These are phyloP conservation scores for Bipolaris victoriae DNA, from an alignment of 2,329 filamentous ascomycete genomes.

Conservation along the genomic window DNA sequence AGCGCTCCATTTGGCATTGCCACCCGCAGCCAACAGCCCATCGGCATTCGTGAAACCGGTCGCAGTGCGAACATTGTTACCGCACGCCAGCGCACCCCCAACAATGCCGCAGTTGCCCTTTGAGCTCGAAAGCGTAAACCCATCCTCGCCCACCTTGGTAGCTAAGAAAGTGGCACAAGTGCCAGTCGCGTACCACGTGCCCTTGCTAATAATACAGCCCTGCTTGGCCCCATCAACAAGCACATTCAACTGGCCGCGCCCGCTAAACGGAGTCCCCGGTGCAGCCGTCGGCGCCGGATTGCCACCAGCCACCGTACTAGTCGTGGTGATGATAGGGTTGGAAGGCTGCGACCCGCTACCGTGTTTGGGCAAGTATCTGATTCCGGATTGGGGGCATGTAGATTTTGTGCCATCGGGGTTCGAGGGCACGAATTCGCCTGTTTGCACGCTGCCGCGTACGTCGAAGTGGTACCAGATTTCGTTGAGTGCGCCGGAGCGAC, in stretches of 20 bases:
- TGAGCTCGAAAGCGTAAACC: conserved; percentile 42
- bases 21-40: conserved; percentile 48
- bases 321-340: conserved; percentile 39
- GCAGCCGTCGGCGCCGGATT: conserved; percentile 40
- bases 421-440: conserved; percentile 65
- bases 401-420: conserved; percentile 64
- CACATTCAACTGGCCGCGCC: conserved; percentile 66
- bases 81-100: conserved; percentile 62
- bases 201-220: conserved; percentile 71
- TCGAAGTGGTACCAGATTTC: conserved; percentile 70
- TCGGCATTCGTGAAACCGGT: conserved; percentile 51
- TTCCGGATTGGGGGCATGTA: conserved; percentile 66
- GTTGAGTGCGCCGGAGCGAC: conserved; percentile 56
- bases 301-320: conserved; percentile 30
- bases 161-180: conserved; percentile 72
- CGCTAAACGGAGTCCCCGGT: conserved; percentile 58
- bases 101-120: conserved; percentile 61
- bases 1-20: conserved; percentile 52
- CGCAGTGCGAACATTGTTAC: conserved; percentile 51
- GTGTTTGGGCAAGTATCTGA: conserved; percentile 69
- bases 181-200: conserved; percentile 70
- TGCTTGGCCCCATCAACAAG: conserved; percentile 54
- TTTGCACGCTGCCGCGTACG: conserved; percentile 63
- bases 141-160: conserved; percentile 38
- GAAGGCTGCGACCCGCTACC: conserved; percentile 25